Evolutionary conservation across 202 grass and related monocot genomes (phyloP).

Genomic region (Thinopyrum obtusiflorum): DNA sequence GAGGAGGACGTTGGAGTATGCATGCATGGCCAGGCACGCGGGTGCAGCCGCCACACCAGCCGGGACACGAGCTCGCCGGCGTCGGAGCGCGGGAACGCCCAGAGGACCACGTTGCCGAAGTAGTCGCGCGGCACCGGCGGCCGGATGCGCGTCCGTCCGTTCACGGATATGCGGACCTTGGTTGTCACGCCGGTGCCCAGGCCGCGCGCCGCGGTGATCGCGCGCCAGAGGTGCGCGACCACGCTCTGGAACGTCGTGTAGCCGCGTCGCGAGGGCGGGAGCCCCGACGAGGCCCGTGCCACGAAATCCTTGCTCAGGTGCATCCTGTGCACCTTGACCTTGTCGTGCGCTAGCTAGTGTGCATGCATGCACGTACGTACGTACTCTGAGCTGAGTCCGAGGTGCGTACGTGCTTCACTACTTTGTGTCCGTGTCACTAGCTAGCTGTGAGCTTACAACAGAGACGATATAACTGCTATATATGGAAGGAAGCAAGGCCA

Average conservation of each 20-base stretch:
- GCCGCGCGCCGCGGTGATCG: constrained; percentile 47
- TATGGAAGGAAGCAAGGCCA: no score
- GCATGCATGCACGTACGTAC: no score
- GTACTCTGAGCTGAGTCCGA: no score
- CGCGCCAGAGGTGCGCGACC: constrained; percentile 66
- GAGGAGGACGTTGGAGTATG: no score
- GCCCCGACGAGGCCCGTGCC: constrained; percentile 20
- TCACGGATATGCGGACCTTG: constrained; percentile 50
- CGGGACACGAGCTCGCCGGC: constrained; percentile 43
- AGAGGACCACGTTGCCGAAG: constrained; percentile 76
- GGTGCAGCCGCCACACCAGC: no score
- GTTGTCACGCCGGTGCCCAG: constrained; percentile 29
- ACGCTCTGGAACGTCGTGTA: constrained; percentile 66
- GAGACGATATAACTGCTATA: no score
- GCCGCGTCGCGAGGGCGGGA: not conserved
- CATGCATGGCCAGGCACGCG: no score
- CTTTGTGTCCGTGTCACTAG: no score
- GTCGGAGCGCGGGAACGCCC: constrained; percentile 50
- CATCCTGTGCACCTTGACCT: constrained; percentile 59
- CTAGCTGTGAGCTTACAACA: no score
- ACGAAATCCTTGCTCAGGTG: constrained; percentile 67
- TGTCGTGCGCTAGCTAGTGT: no score
- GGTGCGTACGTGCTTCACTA: no score
- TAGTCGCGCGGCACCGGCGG: constrained; percentile 40
- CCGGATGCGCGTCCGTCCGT: constrained; percentile 42